phyloP scores from a whole-genome alignment of 345 rosid species.

The Garcia nutans region DNA sequence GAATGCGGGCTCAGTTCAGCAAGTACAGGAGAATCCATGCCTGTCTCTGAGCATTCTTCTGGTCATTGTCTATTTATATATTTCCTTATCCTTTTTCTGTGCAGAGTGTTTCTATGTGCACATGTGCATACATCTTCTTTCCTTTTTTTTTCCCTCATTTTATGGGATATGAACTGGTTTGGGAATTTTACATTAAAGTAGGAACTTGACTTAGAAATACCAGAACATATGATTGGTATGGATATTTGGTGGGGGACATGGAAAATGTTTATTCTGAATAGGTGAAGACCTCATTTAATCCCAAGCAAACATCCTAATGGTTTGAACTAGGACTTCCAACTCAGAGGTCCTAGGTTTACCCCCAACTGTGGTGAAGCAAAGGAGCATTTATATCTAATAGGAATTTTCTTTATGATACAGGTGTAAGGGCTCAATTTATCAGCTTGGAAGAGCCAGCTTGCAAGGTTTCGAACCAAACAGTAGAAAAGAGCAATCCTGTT shows the following conservation, averaged over 20 bases:
- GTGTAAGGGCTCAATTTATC: conserved; percentile 25
- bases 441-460: conserved; percentile 35
- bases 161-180: not conserved
- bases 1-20: conserved; percentile 24
- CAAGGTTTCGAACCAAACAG: conserved; percentile 28
- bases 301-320: not conserved
- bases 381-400: not conserved
- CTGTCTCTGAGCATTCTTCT: conserved; percentile 8
- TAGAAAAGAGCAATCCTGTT: conserved; percentile 30
- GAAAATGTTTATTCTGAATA: not conserved
- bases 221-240: not conserved
- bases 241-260: not conserved
- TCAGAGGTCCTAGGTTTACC: not conserved
- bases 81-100: not conserved
- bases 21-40: conserved; percentile 23
- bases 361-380: not conserved
- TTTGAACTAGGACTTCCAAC: not conserved
- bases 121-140: not conserved
- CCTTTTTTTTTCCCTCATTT: too few species aligned
- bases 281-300: not conserved
- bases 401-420: conserved; percentile 31
- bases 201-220: not conserved
- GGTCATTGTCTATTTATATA: conserved; percentile 23
- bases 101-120: conserved; percentile 1
- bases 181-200: not conserved